Evolutionary conservation across 352 stramenopile species (phyloP), one percentile per base, ranked within the genome.

Genomic region (Pythium rhizo-oryzae): DNA sequence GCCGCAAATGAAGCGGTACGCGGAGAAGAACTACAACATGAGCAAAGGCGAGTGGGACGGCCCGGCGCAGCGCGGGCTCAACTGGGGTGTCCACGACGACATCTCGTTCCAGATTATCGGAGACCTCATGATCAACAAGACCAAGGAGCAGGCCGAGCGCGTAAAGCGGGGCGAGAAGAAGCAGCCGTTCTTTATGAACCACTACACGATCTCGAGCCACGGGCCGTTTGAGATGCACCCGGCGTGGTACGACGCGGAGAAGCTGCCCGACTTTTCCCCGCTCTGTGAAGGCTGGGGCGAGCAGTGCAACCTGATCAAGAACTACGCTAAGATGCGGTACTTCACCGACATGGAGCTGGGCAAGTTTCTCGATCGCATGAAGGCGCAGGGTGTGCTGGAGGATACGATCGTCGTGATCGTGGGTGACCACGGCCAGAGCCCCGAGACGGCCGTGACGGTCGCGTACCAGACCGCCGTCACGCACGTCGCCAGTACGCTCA

Each of bases 151-250:
- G 52, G 62, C 44, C 0, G 58, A 72, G 23, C 76, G 74, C 0
- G 44, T 76, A n/a, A 53, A 51, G 4, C 37, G 37, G 13, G 70
- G 69, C 0, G 47, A 81, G 12, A 44, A 53, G 1, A 85, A 82
- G 66, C 73, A 71, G 35, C 78, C 80, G 13, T 71, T 82, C 16
- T 89, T 85, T 56, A 53, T 85, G 19, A 87, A 75, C 9, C 77
- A 85, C 51, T 89, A 87, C 59, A 85, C 80, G 16, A 89, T 89
- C 66, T 85, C 76, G 15, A 87, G 77, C 35, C 81, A 89, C 70
- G 72, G 67, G 4, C 69, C 72, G 21, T 89, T 77, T 55, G 55
- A 55, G 23, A 64, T 76, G 4, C 67, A 65, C 0, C 77, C 80
- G 0, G 61, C 72, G 23, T 87, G 80, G 80, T 83, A 77, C 55